A percentile compares a stretch with the other conserved stretches of the same genome.
Evolutionary conservation across 306 rosid species (phyloP).

Genomic region (Elaeagnus macrophylla): DNA sequence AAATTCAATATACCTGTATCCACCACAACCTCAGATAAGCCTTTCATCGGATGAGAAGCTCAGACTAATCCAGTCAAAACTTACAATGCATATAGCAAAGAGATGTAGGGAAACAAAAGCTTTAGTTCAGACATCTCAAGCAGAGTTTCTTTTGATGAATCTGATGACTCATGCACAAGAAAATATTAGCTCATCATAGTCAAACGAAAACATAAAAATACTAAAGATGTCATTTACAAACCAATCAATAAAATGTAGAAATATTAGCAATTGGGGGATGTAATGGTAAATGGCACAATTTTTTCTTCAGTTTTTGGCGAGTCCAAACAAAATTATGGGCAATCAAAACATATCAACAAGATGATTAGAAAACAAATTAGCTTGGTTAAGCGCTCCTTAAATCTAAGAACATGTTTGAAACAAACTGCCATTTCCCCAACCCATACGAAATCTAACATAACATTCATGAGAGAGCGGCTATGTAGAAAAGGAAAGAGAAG

Average conservation of each 20-base stretch:
- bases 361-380: not conserved
- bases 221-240: conserved; percentile 18
- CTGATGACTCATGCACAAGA: conserved; percentile 62
- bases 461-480: not conserved
- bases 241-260: conserved; percentile 10
- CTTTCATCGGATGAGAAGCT: conserved; percentile 28
- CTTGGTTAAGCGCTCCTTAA: not conserved
- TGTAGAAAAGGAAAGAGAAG: not conserved
- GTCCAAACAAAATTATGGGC: not conserved
- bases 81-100: conserved; percentile 76
- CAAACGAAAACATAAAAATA: conserved; percentile 16
- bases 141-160: conserved; percentile 76
- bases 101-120: conserved; percentile 72
- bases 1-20: conserved; percentile 97
- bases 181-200: conserved; percentile 54
- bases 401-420: not conserved
- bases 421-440: not conserved
- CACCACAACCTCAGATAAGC: conserved; percentile 41
- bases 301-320: not conserved
- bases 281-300: not conserved
- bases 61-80: conserved; percentile 38
- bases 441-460: not conserved
- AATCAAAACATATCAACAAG: not conserved
- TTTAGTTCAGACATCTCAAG: conserved; percentile 88
- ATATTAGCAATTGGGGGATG: no score